Evolutionary conservation across 1,284 basidiomycete species (phyloP), one percentile per base, ranked within the genome.

Genomic region (Boletus smithii): DNA sequence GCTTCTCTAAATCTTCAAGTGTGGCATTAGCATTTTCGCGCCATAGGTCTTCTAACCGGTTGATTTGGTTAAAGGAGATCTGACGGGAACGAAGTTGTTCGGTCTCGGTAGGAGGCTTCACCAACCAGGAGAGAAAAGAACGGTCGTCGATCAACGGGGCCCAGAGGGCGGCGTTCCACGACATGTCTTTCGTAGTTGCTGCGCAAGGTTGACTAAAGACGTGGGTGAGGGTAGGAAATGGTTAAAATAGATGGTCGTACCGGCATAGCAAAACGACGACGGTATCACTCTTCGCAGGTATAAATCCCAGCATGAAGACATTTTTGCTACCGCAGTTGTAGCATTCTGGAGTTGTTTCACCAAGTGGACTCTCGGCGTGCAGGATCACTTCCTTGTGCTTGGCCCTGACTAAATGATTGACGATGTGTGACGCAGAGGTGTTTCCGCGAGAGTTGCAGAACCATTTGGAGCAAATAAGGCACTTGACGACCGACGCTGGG

Each of bases 251-350:
- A 50, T 41, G 13, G 44, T 67, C 88, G 55, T 61, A 92, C 86
- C 95, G 88, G 68, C 97, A 99, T 17, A 99, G 79, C n/a, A 99
- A 75, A 20, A 99, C 95, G 36, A 99, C 97, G 34, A 99, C 95
- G 0, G 97, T 97, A 64, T 99, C 97, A 64, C 91, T 94, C 73
- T 99, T 99, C 13, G 97, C 97, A 3, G 97, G 97, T 59, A 99
- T 98, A 67, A 99, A 99, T 3, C 97, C 97, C 17, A 99, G 81
- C 82, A 98, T 91, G 65, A 99, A 99, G 22, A 97, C 95, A 59
- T 99, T 99, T 73, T 98, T 98, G 73, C 91, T 94, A n/a, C 97
- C 97, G 64, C 97, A 99, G 66, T 95, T 95, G 76, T 99, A 99
- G 70, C 92, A 95, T 70, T 99, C 97, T 0, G 97, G 97, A 0